Percentiles rank a stretch among this genome's conserved stretches.
phyloP scores from a whole-genome alignment of 2,329 filamentous ascomycete species.

The Nemania sp. region DNA sequence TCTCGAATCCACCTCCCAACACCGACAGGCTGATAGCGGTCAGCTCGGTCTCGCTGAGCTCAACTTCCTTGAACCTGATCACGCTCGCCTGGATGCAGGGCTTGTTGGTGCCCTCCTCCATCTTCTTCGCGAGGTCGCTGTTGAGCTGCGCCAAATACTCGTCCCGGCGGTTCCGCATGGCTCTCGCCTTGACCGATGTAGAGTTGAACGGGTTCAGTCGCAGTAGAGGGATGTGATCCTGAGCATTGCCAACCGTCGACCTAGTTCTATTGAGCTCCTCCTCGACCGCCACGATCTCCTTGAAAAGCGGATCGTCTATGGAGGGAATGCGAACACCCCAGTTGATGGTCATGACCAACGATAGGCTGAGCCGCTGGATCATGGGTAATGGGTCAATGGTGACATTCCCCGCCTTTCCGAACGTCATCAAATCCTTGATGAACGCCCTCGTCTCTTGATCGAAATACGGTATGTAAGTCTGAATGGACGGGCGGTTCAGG shows the following conservation, averaged over 20 bases:
- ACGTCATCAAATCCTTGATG: slow-evolving; percentile 71
- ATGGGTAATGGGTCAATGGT: slow-evolving; percentile 75
- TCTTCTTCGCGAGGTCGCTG: slow-evolving; percentile 53
- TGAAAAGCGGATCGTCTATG: slow-evolving; percentile 67
- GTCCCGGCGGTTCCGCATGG: slow-evolving; percentile 71
- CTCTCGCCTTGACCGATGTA: slow-evolving; percentile 56
- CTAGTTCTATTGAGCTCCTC: slow-evolving; percentile 76
- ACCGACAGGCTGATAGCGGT: slow-evolving; percentile 83
- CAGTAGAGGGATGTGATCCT: slow-evolving; percentile 80
- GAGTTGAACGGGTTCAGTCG: slow-evolving; percentile 57
- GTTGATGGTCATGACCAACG: slow-evolving; percentile 74
- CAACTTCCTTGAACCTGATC: slow-evolving; percentile 47
- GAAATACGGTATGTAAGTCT: slow-evolving; percentile 81
- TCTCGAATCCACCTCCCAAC: slow-evolving; percentile 81
- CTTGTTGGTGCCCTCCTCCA: slow-evolving; percentile 43
- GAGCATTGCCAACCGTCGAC: slow-evolving; percentile 81
- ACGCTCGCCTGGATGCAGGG: slow-evolving; percentile 48
- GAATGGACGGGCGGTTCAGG: slow-evolving; percentile 74
- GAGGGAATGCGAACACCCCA: slow-evolving; percentile 79
- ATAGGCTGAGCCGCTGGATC: slow-evolving; percentile 76
- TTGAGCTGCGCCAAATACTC: slow-evolving; percentile 70
- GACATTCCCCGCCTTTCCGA: slow-evolving; percentile 63
- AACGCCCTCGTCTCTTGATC: slow-evolving; percentile 75
- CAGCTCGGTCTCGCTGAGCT: slow-evolving; percentile 63
- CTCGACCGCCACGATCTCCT: slow-evolving; percentile 77